Evolutionary conservation across 495 filamentous ascomycete genomes (phyloP), one percentile per base, ranked within the genome.

Genomic region (Neurospora sp.): DNA sequence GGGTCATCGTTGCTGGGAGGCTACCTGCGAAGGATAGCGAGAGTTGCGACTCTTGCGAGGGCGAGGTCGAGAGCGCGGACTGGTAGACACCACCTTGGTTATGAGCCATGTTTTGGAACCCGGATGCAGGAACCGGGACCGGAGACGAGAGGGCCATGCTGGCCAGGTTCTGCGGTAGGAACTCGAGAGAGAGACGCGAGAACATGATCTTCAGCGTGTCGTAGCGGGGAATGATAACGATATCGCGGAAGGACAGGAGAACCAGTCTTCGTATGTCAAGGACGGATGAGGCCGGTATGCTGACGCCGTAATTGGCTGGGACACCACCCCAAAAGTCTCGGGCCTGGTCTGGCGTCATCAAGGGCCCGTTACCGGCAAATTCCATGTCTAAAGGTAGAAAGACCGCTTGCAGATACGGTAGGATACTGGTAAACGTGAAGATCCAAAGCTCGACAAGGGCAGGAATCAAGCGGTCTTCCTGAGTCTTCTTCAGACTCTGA

Each of bases 321-420:
- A 91, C 83, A 7, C 87, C 88, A 35, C 91, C 91, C 93, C 96
- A 98, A 82, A 98, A 98, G 38, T 98, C 95, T 2, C 88, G 87
- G 9, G 93, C 91, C 79, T 97, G 93, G 2, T 90, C 88, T 0
- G 87, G 74, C 4, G 87, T 88, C 89, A 99, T 91, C 73, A 97
- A 80, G 0, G 90, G 84, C 6, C 96, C 96, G 49, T 86, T 86
- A 39, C 96, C 95, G 72, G 93, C 91, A 81, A 99, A 97, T 78
- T 99, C 96, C 16, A 95, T 89, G 77, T 99, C 96, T 14, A 99
- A 84, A 0, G 96, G 96, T 3, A 99, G 86, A 80, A 99, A 97
- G 5, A 97, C 95, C 1, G 95, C 95, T 84, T 99, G 96, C 73
- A 98, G 91, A 79, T 97, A 99, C 0, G 96, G 96, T 14, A 98